phyloP scores from a whole-genome alignment of 345 rosid species.

The Viola odorata region DNA sequence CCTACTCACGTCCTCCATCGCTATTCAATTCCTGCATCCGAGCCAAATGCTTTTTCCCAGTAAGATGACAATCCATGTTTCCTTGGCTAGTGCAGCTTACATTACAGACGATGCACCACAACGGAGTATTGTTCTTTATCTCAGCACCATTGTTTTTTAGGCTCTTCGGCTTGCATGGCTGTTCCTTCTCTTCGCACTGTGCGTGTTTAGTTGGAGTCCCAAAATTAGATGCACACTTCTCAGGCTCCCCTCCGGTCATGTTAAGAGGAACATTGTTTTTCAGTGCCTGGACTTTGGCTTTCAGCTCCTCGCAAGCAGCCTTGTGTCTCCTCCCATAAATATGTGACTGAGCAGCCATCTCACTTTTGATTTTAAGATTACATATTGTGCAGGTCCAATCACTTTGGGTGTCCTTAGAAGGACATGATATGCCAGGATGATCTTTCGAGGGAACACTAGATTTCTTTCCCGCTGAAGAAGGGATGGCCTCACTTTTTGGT shows the following conservation, averaged over 20 bases:
- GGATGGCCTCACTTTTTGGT: background rate
- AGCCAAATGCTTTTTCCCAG: constrained; percentile 12
- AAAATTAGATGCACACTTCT: background rate
- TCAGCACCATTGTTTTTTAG: background rate
- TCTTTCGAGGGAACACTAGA: background rate
- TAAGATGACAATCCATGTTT: constrained; percentile 3
- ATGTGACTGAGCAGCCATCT: background rate
- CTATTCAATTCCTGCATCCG: background rate
- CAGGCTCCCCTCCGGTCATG: background rate
- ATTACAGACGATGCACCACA: constrained; percentile 13
- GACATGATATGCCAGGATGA: no score
- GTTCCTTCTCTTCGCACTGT: background rate
- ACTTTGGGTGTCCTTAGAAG: background rate
- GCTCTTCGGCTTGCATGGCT: background rate
- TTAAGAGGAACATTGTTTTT: background rate
- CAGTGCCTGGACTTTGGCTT: background rate
- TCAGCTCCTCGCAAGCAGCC: constrained; percentile 3
- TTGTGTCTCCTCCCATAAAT: constrained; percentile 3
- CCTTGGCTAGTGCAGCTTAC: constrained; percentile 1
- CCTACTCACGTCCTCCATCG: background rate
- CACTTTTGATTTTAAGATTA: background rate
- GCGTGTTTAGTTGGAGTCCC: background rate
- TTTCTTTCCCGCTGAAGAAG: background rate
- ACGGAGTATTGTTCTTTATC: background rate
- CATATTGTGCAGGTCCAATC: background rate